These are phyloP conservation scores for Alternaria sp. DNA, from an alignment of 2,329 filamentous ascomycete genomes.

Conservation along the genomic window DNA sequence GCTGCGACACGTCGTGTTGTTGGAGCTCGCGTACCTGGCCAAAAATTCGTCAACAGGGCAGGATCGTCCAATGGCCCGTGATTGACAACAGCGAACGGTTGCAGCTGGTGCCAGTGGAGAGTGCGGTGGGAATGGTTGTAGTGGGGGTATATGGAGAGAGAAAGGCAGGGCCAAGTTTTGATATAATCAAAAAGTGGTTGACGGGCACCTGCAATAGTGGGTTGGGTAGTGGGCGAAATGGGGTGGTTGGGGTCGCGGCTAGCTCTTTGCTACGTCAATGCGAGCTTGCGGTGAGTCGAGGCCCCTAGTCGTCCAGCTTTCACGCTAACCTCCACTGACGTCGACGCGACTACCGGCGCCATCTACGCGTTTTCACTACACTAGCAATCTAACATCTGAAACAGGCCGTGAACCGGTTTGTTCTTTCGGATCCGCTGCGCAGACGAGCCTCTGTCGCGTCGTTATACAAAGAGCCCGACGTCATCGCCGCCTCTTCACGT, in stretches of 20 bases:
- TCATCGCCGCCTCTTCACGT: slow-evolving; percentile 7
- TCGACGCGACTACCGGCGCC: slow-evolving; percentile 33
- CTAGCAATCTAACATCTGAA: not conserved
- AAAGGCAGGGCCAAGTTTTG: slow-evolving; percentile 9
- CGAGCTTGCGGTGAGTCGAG: slow-evolving; percentile 8
- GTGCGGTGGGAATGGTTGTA: not conserved
- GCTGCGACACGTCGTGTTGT: slow-evolving; percentile 6
- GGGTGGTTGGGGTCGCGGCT: slow-evolving; percentile 23
- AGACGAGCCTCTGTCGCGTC: not conserved
- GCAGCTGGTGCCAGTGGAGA: not conserved
- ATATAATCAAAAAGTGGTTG: slow-evolving; percentile 7
- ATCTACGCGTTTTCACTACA: slow-evolving; percentile 28
- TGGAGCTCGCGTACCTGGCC: slow-evolving; percentile 12
- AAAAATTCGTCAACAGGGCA: slow-evolving; percentile 16
- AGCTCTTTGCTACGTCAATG: slow-evolving; percentile 22
- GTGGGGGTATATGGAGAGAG: slow-evolving; percentile 8
- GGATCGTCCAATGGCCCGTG: slow-evolving; percentile 19
- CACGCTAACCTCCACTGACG: slow-evolving; percentile 31
- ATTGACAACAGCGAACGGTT: not conserved
- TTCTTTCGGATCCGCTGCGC: not conserved
- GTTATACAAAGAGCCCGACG: slow-evolving; percentile 1
- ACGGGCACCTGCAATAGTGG: slow-evolving; percentile 1
- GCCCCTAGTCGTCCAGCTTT: slow-evolving; percentile 10
- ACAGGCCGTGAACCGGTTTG: slow-evolving; percentile 12
- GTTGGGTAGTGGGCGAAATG: slow-evolving; percentile 15